Base-by-base conservation (phyloP, 495 filamentous ascomycete species). In the Tuber magnatum region DNA sequence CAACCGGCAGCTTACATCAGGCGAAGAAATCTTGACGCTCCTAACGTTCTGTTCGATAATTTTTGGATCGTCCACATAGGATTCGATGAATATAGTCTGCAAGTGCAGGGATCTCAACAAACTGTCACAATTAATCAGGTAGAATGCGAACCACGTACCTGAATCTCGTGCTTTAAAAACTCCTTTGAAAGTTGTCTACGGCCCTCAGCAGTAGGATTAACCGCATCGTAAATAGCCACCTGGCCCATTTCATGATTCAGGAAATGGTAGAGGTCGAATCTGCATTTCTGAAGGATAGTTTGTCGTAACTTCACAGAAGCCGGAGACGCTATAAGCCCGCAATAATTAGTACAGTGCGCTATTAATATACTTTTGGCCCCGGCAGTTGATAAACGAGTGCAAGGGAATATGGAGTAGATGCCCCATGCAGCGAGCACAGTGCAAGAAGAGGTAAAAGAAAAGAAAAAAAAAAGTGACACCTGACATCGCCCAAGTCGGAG, bases 1-100 rank as follows among this genome's bases (percentile, higher is more conserved):
- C 39, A 51, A 71, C 20, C 38, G 71, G 18, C 51, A 75, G 85
- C 88, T 84, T 83, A 93, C 91, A 85, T 99, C 96, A 4, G 96
- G 96, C n/a, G 93, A 97, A 40, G 92, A 95, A 70, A 99, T 98
- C 85, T 99, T 99, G 80, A 99, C 96, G 78, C 91, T 92, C 70
- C 94, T 90, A 68, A 97, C 96, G 83, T 99, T 99, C 84, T 98
- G 95, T 83, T 97, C 91, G 72, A 99, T 94, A 74, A 99, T 97
- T 48, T 89, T 89, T 74, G 94, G 90, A 82, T 99, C 94, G 77
- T 93, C 91, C 79, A 97, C 97, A 83, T 90, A 93, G 14, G 94
- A 97, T 83, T 99, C 96, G 43, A 99, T 92, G 83, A 98, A 99
- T 7, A 99, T 85, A 1, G 95, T 98, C 91, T 97, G 78, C 8